Percentiles rank a stretch among this genome's conserved stretches.
These are phyloP conservation scores for Ogataea allantospora DNA, from an alignment of 805 yeast species.

Conservation along the genomic window DNA sequence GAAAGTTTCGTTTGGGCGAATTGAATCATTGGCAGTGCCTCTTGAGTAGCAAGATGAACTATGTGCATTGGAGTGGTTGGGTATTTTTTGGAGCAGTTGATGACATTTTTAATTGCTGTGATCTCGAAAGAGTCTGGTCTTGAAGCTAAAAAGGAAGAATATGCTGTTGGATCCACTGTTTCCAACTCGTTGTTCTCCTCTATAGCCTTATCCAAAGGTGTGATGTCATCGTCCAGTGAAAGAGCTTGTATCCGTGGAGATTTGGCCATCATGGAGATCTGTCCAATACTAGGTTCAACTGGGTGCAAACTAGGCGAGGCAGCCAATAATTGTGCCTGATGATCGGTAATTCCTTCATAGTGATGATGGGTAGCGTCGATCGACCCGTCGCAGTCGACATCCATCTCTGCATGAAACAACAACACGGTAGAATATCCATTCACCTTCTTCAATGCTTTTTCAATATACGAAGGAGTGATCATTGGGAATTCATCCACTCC, in stretches of 20 bases:
- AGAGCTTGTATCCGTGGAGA: conserved; percentile 23
- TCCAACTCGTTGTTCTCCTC: conserved; percentile 32
- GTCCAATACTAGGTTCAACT: conserved; percentile 57
- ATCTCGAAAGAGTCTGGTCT: conserved; percentile 89
- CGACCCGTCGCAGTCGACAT: conserved; percentile 12
- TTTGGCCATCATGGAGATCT: conserved; percentile 40
- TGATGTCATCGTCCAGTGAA: conserved; percentile 21
- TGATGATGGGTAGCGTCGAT: conserved; percentile 38
- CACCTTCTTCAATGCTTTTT: conserved; percentile 62
- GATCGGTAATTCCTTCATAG: conserved; percentile 41
- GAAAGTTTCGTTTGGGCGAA: conserved; percentile 55
- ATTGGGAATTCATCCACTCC: conserved; percentile 98
- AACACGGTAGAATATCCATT: conserved; percentile 65
- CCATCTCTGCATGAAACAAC: conserved; percentile 95
- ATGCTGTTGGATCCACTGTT: conserved; percentile 57
- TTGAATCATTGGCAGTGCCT: conserved; percentile 71
- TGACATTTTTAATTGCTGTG: conserved; percentile 74
- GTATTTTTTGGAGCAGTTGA: conserved; percentile 54
- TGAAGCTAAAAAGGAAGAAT: conserved; percentile 73
- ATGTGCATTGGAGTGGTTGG: conserved; percentile 76
- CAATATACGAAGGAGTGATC: conserved; percentile 62
- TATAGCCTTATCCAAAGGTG: conserved; percentile 27
- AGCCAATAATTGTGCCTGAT: conserved; percentile 53
- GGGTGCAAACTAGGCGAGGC: conserved; percentile 55
- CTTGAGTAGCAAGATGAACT: conserved; percentile 85